These are phyloP conservation scores for Thraustochytrium sp. DNA, from an alignment of 352 stramenopile genomes.

Conservation along the genomic window DNA sequence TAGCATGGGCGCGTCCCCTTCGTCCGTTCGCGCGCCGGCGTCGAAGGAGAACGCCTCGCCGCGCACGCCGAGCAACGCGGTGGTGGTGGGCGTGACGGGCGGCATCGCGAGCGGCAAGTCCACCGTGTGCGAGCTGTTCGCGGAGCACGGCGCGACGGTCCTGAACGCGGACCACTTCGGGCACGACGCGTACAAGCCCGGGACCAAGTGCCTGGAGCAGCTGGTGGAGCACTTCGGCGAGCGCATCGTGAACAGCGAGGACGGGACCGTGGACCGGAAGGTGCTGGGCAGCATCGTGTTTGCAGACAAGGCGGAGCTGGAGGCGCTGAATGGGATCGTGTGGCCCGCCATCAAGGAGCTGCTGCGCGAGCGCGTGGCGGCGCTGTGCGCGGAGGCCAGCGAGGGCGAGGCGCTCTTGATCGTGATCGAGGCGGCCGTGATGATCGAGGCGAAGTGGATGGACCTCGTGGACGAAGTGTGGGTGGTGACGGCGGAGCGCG, in stretches of 20 bases:
- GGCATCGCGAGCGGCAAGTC: constrained; percentile 21
- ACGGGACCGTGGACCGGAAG: constrained; percentile 40
- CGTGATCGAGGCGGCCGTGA: constrained; percentile 34
- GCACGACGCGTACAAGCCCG: constrained; percentile 39
- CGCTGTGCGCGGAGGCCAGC: neutral
- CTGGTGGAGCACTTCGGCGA: constrained; percentile 43
- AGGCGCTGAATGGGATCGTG: constrained; percentile 36
- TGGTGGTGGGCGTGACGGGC: constrained; percentile 1
- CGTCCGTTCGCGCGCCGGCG: too few species aligned
- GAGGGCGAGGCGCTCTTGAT: neutral
- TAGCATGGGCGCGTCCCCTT: too few species aligned
- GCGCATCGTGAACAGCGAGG: constrained; percentile 15
- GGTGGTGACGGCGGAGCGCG: neutral
- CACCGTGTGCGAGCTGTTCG: constrained; percentile 14
- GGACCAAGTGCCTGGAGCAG: constrained; percentile 12
- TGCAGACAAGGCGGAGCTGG: neutral
- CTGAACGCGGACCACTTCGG: constrained; percentile 43
- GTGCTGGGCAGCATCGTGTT: constrained; percentile 34
- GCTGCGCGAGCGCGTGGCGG: neutral
- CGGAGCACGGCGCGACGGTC: neutral
- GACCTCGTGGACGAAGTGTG: constrained; percentile 38
- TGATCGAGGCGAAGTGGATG: constrained; percentile 45
- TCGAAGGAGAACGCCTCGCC: neutral
- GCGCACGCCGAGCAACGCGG: neutral
- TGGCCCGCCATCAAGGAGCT: constrained; percentile 33